A percentile compares a stretch with the other conserved stretches of the same genome.
Conservation (phyloP, 2,329 filamentous ascomycete genomes). For the Alternaria sp. region DNA sequence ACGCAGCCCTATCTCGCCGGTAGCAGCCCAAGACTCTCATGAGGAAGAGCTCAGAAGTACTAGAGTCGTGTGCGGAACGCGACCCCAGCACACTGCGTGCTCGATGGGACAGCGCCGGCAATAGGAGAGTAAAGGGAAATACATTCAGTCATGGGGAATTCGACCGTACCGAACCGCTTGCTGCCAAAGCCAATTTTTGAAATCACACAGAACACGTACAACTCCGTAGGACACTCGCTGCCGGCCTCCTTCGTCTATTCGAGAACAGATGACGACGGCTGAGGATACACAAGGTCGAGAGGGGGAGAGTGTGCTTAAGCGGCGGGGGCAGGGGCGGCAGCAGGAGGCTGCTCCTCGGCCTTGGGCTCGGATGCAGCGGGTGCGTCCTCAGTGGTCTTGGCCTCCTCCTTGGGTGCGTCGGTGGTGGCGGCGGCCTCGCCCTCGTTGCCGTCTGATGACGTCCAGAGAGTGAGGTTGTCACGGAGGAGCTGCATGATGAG, state of each 20-base stretch:
- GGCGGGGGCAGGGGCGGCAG: constrained; percentile 38
- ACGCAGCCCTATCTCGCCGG: constrained; percentile 28
- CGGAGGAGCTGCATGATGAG: constrained; percentile 99
- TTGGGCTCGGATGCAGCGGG: constrained; percentile 48
- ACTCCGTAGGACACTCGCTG: constrained; percentile 49
- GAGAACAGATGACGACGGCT: constrained; percentile 41
- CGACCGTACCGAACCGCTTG: constrained; percentile 48
- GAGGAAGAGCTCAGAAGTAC: constrained; percentile 36
- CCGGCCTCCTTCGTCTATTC: constrained; percentile 44
- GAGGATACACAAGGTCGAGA: constrained; percentile 44
- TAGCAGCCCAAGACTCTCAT: constrained; percentile 26
- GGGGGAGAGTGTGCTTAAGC: constrained; percentile 42
- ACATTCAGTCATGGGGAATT: constrained; percentile 51
- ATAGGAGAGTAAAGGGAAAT: constrained; percentile 43
- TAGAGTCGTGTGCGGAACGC: constrained; percentile 23
- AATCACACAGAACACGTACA: constrained; percentile 47
- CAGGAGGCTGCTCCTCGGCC: constrained; percentile 40
- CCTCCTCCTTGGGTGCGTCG: constrained; percentile 68
- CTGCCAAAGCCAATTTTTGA: constrained; percentile 51
- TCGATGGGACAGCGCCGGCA: constrained; percentile 33
- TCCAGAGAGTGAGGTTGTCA: constrained; percentile 98
- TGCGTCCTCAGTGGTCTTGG: constrained; percentile 60
- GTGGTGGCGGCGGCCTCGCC: constrained; percentile 69
- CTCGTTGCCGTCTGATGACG: constrained; percentile 88
- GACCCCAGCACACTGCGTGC: constrained; percentile 28